Percentiles rank a stretch among this genome's conserved stretches.
Evolutionary conservation across 495 filamentous ascomycete genomes (phyloP).

Genomic region (Rostrohypoxylon terebratum): DNA sequence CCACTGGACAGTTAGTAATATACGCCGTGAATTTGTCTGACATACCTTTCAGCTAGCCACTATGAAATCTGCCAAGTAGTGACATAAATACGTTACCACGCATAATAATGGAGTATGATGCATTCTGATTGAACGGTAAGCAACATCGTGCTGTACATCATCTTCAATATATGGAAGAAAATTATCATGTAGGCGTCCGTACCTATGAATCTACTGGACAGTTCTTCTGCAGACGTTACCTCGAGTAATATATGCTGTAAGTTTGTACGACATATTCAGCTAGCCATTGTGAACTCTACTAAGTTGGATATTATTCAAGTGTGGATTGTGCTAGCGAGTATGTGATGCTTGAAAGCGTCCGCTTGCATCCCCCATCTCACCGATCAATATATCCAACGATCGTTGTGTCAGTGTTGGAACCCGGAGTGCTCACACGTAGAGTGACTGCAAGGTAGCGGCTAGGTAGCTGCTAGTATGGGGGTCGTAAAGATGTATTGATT

Average conservation of each 20-base stretch:
- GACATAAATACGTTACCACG: too few species aligned
- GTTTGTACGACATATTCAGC: not conserved
- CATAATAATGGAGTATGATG: too few species aligned
- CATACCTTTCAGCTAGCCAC: too few species aligned
- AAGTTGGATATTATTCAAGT: not conserved
- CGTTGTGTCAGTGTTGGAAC: too few species aligned
- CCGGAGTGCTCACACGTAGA: too few species aligned
- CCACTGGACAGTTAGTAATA: not conserved
- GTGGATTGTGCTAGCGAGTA: constrained; percentile 2
- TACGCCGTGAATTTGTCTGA: too few species aligned
- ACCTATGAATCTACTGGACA: not conserved
- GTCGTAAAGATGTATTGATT: too few species aligned
- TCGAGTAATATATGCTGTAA: not conserved
- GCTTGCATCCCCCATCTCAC: not conserved
- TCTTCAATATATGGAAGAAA: not conserved
- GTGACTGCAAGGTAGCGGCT: too few species aligned
- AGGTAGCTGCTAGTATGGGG: too few species aligned
- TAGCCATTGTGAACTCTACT: not conserved
- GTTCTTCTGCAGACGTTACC: not conserved
- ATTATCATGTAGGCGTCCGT: not conserved
- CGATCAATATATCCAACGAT: not conserved
- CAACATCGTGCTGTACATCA: too few species aligned
- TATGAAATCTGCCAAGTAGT: too few species aligned
- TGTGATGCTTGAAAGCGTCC: constrained; percentile 8
- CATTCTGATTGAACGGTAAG: too few species aligned